Evolutionary conservation across 306 rosid genomes (phyloP).

Genomic region (Rubus idaeus): DNA sequence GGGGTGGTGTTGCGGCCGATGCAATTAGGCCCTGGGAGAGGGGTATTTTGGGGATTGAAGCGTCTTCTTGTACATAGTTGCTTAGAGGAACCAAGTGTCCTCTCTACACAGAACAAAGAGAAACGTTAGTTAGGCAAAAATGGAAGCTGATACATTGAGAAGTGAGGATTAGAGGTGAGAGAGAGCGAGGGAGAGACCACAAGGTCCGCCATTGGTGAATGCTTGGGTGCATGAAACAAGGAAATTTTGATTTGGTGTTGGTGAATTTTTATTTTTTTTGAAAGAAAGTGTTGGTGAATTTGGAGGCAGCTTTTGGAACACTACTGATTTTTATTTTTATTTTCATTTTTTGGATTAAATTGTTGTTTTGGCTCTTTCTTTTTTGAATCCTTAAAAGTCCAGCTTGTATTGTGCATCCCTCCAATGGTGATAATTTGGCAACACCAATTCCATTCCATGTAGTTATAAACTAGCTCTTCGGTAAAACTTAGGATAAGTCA

Average conservation of each 20-base stretch:
- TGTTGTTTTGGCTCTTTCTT: neutral
- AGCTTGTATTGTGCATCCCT: no score
- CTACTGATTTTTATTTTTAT: neutral
- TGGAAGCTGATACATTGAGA: neutral
- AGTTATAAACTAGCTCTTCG: no score
- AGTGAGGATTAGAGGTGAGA: neutral
- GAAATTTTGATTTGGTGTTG: neutral
- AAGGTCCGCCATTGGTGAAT: constrained; percentile 15
- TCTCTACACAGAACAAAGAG: constrained; percentile 28
- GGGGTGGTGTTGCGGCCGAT: constrained; percentile 61
- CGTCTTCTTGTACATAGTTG: constrained; percentile 40
- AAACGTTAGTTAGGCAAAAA: neutral
- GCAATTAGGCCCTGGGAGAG: constrained; percentile 44
- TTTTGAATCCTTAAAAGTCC: no score
- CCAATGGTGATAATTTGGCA: no score
- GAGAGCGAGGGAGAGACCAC: constrained; percentile 10
- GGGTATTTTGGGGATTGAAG: constrained; percentile 47
- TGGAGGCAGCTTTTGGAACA: neutral
- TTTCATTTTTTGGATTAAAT: neutral
- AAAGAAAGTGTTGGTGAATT: no score
- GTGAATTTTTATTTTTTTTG: no score
- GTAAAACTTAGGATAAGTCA: no score
- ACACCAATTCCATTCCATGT: no score
- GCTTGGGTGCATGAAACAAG: constrained; percentile 1
- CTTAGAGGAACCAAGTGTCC: constrained; percentile 63